A percentile compares a stretch with the other conserved stretches of the same genome.
phyloP scores from a whole-genome alignment of 345 rosid species.

The Sisymbrium altissimum region DNA sequence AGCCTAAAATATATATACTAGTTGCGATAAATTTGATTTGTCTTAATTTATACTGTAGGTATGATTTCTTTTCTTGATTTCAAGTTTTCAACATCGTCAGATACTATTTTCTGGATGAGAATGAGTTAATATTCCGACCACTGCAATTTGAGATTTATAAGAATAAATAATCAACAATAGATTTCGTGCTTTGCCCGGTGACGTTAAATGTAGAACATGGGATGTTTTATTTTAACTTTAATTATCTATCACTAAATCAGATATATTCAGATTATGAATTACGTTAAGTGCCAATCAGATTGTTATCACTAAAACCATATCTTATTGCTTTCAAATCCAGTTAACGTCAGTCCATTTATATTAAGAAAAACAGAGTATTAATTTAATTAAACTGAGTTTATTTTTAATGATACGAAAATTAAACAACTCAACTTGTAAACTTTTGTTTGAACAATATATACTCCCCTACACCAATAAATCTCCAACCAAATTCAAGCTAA shows the following conservation, averaged over 20 bases:
- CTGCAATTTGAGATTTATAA: neutral
- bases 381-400: too few relatives aligned
- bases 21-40: neutral
- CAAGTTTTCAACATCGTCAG: conserved; percentile 16
- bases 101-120: neutral
- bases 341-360: conserved; percentile 16
- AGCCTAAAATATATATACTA: neutral
- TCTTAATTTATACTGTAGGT: neutral
- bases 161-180: conserved; percentile 8
- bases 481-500: too few relatives aligned
- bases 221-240: conserved; percentile 5
- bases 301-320: neutral
- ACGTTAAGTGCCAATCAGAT: conserved; percentile 24
- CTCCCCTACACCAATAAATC: too few relatives aligned
- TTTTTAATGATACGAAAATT: too few relatives aligned
- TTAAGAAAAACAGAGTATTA: neutral
- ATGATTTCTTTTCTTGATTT: conserved; percentile 2
- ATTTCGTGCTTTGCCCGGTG: conserved; percentile 30
- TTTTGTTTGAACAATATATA: too few relatives aligned
- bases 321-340: conserved; percentile 19
- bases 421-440: too few relatives aligned
- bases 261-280: conserved; percentile 18
- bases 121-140: neutral
- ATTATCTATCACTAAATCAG: conserved; percentile 4
- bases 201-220: conserved; percentile 32